Conservation (phyloP, 1,139 yeast species). For the Hyphopichia pseudoburtonii region DNA sequence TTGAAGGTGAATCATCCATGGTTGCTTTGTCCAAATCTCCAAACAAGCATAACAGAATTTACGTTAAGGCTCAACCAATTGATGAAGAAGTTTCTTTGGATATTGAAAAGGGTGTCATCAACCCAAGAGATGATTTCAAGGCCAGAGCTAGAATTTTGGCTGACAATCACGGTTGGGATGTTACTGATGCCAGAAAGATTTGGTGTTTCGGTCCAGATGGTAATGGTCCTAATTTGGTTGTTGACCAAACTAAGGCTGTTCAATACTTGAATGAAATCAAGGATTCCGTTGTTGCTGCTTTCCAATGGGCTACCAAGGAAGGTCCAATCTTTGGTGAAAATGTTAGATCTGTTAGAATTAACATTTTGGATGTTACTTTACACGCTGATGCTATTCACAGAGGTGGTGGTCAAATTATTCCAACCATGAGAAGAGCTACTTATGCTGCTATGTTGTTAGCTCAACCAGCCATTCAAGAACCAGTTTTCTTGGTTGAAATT, state of each 20-base stretch:
- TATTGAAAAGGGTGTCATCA: conserved; percentile 88
- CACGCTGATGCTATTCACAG: conserved; percentile 99
- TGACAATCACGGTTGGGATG: conserved; percentile 99
- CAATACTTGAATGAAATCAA: conserved; percentile 99
- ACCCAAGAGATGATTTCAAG: conserved; percentile 98
- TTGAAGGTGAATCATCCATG: conserved; percentile 89
- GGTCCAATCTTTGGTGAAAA: conserved; percentile 98
- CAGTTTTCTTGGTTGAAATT: conserved; percentile 98
- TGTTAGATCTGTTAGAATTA: conserved; percentile 94
- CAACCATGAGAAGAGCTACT: conserved; percentile 99
- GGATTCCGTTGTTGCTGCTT: conserved; percentile 99
- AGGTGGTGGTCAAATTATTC: conserved; percentile 99
- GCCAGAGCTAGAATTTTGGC: conserved; percentile 99
- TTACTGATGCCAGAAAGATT: conserved; percentile 99
- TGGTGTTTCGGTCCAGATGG: conserved; percentile 99
- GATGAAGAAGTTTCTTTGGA: conserved; percentile 91
- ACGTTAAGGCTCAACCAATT: conserved; percentile 95
- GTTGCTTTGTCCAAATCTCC: conserved; percentile 98
- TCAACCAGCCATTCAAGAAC: conserved; percentile 99
- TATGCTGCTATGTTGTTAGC: conserved; percentile 98
- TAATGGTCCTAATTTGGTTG: conserved; percentile 97
- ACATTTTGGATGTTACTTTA: conserved; percentile 98
- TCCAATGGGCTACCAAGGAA: conserved; percentile 99
- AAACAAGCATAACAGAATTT: conserved; percentile 99
- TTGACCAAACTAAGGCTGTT: conserved; percentile 99